A percentile compares a stretch with the other conserved stretches of the same genome.
phyloP scores from a whole-genome alignment of 768 basidiomycete genomes.

The Termitomyces sp. region DNA sequence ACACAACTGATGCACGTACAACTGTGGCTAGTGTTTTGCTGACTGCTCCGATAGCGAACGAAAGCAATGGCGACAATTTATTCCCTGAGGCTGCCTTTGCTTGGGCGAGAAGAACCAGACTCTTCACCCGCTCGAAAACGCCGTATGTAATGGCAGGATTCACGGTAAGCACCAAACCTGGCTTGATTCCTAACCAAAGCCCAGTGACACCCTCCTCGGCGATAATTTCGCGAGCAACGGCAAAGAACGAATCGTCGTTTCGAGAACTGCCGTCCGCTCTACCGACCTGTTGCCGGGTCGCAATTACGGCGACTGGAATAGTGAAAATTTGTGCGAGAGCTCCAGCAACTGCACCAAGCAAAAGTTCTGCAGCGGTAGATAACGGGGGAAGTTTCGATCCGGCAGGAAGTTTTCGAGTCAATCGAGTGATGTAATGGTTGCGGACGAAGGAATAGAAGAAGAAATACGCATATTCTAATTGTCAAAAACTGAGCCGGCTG shows the following conservation, averaged over 20 bases:
- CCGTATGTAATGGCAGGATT: constrained; percentile 99
- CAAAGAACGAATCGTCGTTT: constrained; percentile 68
- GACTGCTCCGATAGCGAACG: constrained; percentile 84
- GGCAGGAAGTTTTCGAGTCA: constrained; percentile 51
- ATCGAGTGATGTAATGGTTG: constrained; percentile 70
- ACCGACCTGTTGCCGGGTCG: constrained; percentile 93
- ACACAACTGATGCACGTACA: constrained; percentile 41
- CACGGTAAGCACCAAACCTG: constrained; percentile 90
- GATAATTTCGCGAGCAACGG: constrained; percentile 81
- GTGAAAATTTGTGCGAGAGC: constrained; percentile 97
- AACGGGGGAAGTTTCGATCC: constrained; percentile 59
- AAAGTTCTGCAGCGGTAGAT: constrained; percentile 75
- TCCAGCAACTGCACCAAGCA: constrained; percentile 88
- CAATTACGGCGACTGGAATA: constrained; percentile 96
- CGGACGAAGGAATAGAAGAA: constrained; percentile 97
- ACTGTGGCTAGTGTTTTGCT: constrained; percentile 96
- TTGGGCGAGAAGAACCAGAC: constrained; percentile 54
- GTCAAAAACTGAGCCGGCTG: background rate
- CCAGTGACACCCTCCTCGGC: constrained; percentile 84
- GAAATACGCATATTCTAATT: constrained; percentile 95
- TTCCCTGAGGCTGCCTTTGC: constrained; percentile 34
- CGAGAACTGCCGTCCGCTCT: constrained; percentile 22
- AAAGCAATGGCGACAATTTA: constrained; percentile 72
- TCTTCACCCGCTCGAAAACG: constrained; percentile 87
- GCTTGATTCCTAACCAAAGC: constrained; percentile 90